Base-by-base conservation (phyloP, 1,284 basidiomycete species). In the Mycosarcoma mackinlayi region DNA sequence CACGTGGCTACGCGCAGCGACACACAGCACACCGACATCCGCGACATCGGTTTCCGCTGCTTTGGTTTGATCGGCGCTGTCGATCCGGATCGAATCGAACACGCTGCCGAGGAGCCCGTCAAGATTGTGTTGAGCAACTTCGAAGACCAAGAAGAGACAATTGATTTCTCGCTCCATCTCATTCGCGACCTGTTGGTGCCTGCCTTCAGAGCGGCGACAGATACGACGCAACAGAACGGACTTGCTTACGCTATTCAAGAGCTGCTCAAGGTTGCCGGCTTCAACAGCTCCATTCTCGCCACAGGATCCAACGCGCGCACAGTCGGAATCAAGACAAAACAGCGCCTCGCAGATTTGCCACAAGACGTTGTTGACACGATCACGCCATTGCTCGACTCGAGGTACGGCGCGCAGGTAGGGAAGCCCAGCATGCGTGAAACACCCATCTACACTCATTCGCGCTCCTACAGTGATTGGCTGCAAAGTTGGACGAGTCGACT, bases 391-490 rank as follows among this genome's bases (percentile, higher is more conserved):
- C 71, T 81, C 45, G 73, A 75, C 58, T 80, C 78, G 30, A 68
- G 74, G 35, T 82, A 81, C 42, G 65, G 69, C 11, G 74, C 76
- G 10, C 69, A 79, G 37, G 64, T 64, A 19, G 57, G 62, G n/a
- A 60, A 67, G 27, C 55, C 61, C 2, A 72, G 63, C 24, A 8
- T 49, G 6, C 67, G 75, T 24, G 57, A 60, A 33, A 61, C 49
- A 24, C 80, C 80, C 28, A 87, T 89, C 52, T 99, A 98, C 83
- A 86, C 87, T 1, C 84, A 85, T 4, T 87, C 89, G 52, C 83
- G 87, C 5, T 93, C 92, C 0, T 98, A 96, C 83, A 89, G 94
- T 44, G 94, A 98, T 83, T 99, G 96, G 96, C 87, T 98, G 21
- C 93, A 96, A 73, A 83, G 88, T 0, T 98, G 95, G 94, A 89